Conservation (phyloP, 257 asterid species). For the Gentiana straminea region DNA sequence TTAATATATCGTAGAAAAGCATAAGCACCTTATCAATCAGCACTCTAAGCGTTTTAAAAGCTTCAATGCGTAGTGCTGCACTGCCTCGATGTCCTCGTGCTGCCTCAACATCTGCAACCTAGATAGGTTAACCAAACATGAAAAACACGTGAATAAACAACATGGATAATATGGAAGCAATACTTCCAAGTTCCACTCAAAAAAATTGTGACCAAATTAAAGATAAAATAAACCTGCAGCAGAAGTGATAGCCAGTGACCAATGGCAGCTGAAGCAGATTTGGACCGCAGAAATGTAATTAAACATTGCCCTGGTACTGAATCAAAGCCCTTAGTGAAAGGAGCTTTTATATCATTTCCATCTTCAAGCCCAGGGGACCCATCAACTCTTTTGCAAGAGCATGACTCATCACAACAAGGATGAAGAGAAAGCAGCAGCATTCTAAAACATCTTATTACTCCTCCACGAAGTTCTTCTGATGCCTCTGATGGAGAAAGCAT, state of each 20-base stretch:
- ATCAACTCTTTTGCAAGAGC: constrained; percentile 58
- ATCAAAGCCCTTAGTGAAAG: constrained; percentile 20
- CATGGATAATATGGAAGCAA: not conserved
- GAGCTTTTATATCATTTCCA: constrained; percentile 24
- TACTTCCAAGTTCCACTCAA: not conserved
- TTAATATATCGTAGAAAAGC: too few relatives aligned
- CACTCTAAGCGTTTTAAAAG: constrained; percentile 61
- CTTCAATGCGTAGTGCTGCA: constrained; percentile 76
- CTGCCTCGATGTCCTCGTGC: constrained; percentile 84
- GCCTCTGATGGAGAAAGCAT: constrained; percentile 79
- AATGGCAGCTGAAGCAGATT: constrained; percentile 80
- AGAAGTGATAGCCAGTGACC: constrained; percentile 98
- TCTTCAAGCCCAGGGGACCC: constrained; percentile 33
- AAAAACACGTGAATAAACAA: constrained; percentile 2
- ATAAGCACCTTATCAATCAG: constrained; percentile 72
- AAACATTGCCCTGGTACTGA: constrained; percentile 44
- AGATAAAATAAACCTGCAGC: constrained; percentile 57
- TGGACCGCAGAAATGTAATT: constrained; percentile 79
- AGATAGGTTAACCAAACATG: constrained; percentile 28
- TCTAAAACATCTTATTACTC: constrained; percentile 75
- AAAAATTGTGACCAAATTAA: constrained; percentile 3
- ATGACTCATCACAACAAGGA: constrained; percentile 53
- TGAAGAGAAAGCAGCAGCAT: constrained; percentile 52
- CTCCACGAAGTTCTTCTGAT: constrained; percentile 93
- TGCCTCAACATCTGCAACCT: constrained; percentile 94